Evolutionary conservation across 768 basidiomycete species (phyloP), one percentile per base, ranked within the genome.

Genomic region (Leccinum broughii): DNA sequence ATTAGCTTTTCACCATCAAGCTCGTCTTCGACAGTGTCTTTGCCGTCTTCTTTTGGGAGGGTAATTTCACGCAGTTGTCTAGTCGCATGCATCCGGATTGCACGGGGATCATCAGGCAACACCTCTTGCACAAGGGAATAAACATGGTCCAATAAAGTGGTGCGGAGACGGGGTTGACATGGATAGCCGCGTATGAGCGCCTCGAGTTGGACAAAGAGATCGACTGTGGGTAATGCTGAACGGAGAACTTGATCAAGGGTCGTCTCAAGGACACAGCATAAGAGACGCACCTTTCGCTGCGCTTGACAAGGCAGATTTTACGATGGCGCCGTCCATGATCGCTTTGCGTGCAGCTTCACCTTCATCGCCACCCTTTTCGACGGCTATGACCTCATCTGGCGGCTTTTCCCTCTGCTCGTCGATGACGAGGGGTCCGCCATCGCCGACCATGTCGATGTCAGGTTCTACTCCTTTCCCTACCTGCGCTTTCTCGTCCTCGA

Each of bases 271-370:
- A 54, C 67, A 56, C 46, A 66, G 49, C 17, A 62, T 57, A 7
- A 59, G 39, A 32, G 55, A 73, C 72, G 61, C 70, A 88, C 93
- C 90, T 84, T 88, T 80, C 11, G 80, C 83, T 32, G 93, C 93
- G 64, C 82, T 88, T 20, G 79, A 76, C 53, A 94, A 84, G n/a
- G 91, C 91, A 49, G 86, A 81, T 69, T 83, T 86, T 41, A 92
- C 89, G 66, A 93, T 92, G 4, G 83, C 90, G 26, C 93, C 93
- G 54, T 86, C 78, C 80, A 93, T 81, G 69, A 94, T 85, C 48
- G 83, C 82, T 67, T 77, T 78, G 54, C 89, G 79, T 20, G 89
- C 89, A 49, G 78, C 78, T 57, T 82, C 80, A 34, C 78, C 77
- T 52, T 82, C 82, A 41, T 77, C 79, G 15, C 77, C 81, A 35